Evolutionary conservation across 176 grass and related monocot genomes (phyloP).

Genomic region (Chrysopogon serrulatus): DNA sequence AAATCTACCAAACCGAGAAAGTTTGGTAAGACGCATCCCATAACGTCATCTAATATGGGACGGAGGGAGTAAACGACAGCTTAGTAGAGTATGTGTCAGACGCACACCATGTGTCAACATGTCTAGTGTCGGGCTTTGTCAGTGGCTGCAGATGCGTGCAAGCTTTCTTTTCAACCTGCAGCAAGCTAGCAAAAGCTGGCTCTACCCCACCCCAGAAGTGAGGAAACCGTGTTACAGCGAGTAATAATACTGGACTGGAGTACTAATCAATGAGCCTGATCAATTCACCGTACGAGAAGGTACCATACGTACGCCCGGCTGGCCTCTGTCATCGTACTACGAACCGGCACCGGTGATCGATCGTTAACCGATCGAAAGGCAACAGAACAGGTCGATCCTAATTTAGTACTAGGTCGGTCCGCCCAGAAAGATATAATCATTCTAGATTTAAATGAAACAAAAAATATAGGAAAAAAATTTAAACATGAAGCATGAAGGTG

Average conservation of each 20-base stretch:
- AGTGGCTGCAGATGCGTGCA: background rate
- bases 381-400: background rate
- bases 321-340: background rate
- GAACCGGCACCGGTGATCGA: background rate
- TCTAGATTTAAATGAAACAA: too few relatives aligned
- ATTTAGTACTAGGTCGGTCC: background rate
- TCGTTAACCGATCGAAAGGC: background rate
- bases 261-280: background rate
- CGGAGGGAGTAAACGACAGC: too few relatives aligned
- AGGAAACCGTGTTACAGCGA: background rate
- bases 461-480: too few relatives aligned
- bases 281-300: background rate
- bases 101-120: conserved; percentile 56
- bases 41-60: too few relatives aligned
- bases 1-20: too few relatives aligned
- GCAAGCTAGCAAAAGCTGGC: background rate
- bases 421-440: too few relatives aligned
- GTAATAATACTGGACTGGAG: too few relatives aligned
- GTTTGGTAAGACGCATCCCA: too few relatives aligned
- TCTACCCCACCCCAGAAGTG: background rate
- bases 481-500: too few relatives aligned
- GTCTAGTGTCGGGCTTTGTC: conserved; percentile 40
- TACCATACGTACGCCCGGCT: background rate
- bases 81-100: too few relatives aligned
- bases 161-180: conserved; percentile 5